phyloP scores from a whole-genome alignment of 164 flowering plant genomes.

The Buxus sempervirens region DNA sequence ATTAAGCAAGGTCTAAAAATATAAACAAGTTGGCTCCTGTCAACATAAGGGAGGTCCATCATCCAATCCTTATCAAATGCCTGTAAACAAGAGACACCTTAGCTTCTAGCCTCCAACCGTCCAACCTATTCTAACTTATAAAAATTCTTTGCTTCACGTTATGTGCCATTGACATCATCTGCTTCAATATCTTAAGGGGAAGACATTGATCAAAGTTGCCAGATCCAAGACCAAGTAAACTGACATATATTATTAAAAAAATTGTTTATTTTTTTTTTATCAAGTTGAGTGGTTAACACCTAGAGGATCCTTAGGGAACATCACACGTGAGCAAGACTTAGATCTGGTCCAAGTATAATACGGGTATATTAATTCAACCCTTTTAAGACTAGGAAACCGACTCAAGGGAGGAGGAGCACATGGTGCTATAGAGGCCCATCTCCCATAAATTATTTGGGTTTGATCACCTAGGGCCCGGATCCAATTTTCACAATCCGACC shows the following conservation, averaged over 20 bases:
- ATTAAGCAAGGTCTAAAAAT: neutral
- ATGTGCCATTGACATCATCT: neutral
- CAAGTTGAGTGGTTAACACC: constrained; percentile 3
- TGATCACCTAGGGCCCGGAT: constrained; percentile 7
- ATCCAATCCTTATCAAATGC: no score
- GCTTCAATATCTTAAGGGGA: neutral
- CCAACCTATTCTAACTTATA: neutral
- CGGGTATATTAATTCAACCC: neutral
- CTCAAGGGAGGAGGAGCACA: constrained; percentile 15
- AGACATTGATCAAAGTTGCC: constrained; percentile 2
- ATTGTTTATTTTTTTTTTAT: no score
- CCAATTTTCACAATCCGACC: neutral
- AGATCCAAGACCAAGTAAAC: constrained; percentile 10
- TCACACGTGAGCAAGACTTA: constrained; percentile 9
- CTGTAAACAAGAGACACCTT: no score
- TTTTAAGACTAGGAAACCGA: constrained; percentile 3
- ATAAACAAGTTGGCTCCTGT: neutral
- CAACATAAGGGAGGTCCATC: no score
- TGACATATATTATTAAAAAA: no score
- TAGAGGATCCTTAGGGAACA: constrained; percentile 1
- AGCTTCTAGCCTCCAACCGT: no score
- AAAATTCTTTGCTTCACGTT: neutral
- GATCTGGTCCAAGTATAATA: constrained; percentile 1
- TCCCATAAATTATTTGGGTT: neutral
- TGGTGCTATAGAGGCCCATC: constrained; percentile 4